Evolutionary conservation across 495 filamentous ascomycete species (phyloP).

Genomic region (Penicillium egyptiacum): DNA sequence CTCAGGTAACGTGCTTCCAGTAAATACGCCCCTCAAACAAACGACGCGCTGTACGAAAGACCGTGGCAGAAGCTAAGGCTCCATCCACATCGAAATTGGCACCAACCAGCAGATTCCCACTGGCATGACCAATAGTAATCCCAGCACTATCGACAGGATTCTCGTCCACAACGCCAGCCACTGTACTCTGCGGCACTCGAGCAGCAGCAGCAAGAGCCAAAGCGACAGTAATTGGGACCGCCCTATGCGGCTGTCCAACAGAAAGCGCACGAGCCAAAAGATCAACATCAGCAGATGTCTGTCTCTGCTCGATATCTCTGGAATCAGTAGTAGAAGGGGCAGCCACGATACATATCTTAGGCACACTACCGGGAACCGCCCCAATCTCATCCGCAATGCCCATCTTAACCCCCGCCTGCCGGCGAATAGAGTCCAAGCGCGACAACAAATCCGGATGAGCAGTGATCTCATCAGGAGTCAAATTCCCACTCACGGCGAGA

Average conservation of each 20-base stretch:
- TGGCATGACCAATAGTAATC: conserved; percentile 60
- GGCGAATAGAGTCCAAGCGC: conserved; percentile 60
- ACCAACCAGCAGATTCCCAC: conserved; percentile 58
- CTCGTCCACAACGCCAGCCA: conserved; percentile 27
- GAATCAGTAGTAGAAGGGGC: conserved; percentile 23
- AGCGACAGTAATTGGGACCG: conserved; percentile 61
- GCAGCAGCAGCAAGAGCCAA: conserved; percentile 60
- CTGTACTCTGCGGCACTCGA: conserved; percentile 39
- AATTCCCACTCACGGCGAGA: conserved; percentile 48
- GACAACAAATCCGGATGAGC: conserved; percentile 45
- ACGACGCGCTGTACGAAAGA: conserved; percentile 56
- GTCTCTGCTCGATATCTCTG: conserved; percentile 18
- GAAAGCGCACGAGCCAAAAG: conserved; percentile 48
- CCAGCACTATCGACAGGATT: conserved; percentile 32
- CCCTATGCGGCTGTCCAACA: conserved; percentile 62
- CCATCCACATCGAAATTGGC: conserved; percentile 44
- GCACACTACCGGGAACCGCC: conserved; percentile 56
- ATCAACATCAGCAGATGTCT: conserved; percentile 34
- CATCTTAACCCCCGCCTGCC: conserved; percentile 61
- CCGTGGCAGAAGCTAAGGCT: conserved; percentile 45
- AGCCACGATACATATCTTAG: conserved; percentile 66
- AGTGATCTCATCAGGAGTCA: conserved; percentile 56
- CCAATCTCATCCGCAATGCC: conserved; percentile 49
- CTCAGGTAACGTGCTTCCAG: conserved; percentile 41
- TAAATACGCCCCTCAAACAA: conserved; percentile 57